These are phyloP conservation scores for Vitis hybrid DNA, from an alignment of 177 flowering plant species.

Conservation along the genomic window DNA sequence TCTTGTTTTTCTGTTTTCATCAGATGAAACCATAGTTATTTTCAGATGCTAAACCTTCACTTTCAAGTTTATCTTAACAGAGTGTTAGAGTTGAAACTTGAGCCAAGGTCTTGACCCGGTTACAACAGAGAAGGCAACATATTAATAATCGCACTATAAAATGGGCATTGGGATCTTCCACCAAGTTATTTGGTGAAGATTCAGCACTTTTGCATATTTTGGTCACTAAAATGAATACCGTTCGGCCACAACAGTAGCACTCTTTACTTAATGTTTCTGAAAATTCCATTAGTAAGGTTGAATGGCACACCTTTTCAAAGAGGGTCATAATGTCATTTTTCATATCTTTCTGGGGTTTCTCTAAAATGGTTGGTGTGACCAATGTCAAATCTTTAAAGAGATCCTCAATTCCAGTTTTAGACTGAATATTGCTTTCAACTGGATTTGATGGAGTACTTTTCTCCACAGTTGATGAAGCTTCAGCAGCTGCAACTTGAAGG, in stretches of 20 bases:
- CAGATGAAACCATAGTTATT: neutral
- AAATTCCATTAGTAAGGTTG: neutral
- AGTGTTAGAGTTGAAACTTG: neutral
- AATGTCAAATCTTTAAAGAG: conserved; percentile 21
- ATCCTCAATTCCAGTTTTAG: conserved; percentile 20
- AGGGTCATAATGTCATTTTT: conserved; percentile 23
- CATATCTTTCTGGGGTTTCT: conserved; percentile 13
- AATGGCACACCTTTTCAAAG: conserved; percentile 20
- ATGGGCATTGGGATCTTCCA: neutral
- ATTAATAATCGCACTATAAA: neutral
- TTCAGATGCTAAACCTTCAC: neutral
- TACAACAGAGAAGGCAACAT: neutral
- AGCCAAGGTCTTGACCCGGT: neutral
- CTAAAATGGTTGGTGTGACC: conserved; percentile 4
- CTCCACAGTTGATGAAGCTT: neutral
- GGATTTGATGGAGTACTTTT: conserved; percentile 6
- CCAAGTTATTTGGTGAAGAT: conserved; percentile 1
- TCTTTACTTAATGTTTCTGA: too few relatives aligned
- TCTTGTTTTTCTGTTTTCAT: neutral
- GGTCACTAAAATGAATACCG: neutral
- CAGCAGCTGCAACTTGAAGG: conserved; percentile 14
- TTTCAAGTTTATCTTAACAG: neutral
- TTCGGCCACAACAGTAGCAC: neutral
- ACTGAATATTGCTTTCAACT: conserved; percentile 8
- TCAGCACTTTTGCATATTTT: neutral